phyloP scores from a whole-genome alignment of 192 early-diverging fungal species.

The Lobulomyces angularis region DNA sequence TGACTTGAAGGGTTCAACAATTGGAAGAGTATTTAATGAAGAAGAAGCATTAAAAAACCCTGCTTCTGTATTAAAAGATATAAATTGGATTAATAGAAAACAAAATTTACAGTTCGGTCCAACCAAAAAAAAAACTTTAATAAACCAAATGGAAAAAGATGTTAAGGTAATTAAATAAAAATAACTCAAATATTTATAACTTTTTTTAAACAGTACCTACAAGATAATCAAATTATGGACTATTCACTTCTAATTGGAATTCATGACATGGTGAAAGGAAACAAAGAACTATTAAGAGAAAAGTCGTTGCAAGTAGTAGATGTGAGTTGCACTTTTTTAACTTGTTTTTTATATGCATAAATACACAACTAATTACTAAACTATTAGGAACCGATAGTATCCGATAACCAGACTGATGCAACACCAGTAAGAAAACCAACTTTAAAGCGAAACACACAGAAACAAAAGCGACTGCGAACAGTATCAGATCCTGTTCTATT shows the following conservation, averaged over 20 bases:
- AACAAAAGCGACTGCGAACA: too few relatives aligned
- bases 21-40: conserved; percentile 69
- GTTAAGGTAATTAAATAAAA: conserved; percentile 41
- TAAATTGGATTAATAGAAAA: conserved; percentile 79
- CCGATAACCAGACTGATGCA: too few relatives aligned
- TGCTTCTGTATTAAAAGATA: conserved; percentile 88
- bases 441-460: too few relatives aligned
- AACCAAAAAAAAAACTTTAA: conserved; percentile 60
- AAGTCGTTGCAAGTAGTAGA: conserved; percentile 78
- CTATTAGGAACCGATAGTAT: too few relatives aligned
- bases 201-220: conserved; percentile 52
- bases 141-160: conserved; percentile 78
- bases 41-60: conserved; percentile 68
- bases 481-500: conserved; percentile 47
- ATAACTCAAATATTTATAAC: too few relatives aligned
- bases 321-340: too few relatives aligned
- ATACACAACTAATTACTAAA: too few relatives aligned
- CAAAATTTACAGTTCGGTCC: conserved; percentile 71
- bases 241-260: conserved; percentile 92
- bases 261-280: conserved; percentile 74
- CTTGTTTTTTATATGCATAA: too few relatives aligned
- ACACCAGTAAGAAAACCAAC: too few relatives aligned
- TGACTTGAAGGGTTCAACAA: conserved; percentile 88
- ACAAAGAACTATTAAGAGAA: conserved; percentile 82
- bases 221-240: conserved; percentile 86